A percentile compares a stretch with the other conserved stretches of the same genome.
Conservation (phyloP, 352 stramenopile species). For the Phytophthora lateralis region DNA sequence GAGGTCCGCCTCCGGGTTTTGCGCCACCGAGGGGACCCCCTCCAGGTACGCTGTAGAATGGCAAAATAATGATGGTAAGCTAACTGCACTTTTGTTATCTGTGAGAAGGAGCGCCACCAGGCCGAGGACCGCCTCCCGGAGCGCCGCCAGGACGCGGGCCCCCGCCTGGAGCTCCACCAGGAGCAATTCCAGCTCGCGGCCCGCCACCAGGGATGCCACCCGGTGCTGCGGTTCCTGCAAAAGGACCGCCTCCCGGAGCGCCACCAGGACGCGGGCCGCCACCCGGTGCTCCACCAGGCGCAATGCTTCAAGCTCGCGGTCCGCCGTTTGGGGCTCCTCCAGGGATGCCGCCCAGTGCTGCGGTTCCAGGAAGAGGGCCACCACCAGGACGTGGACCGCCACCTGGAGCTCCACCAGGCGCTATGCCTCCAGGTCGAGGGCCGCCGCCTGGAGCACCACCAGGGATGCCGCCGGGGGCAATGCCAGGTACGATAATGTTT, state of each 20-base stretch:
- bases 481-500: constrained; percentile 14
- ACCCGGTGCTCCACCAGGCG: constrained; percentile 9
- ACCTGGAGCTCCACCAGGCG: constrained; percentile 17
- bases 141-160: constrained; percentile 19
- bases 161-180: constrained; percentile 31
- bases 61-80: background rate
- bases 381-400: constrained; percentile 30
- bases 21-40: constrained; percentile 51
- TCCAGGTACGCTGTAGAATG: constrained; percentile 32
- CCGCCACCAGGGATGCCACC: constrained; percentile 26
- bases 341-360: constrained; percentile 4
- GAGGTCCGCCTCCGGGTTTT: constrained; percentile 56
- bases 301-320: constrained; percentile 25
- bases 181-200: constrained; percentile 26
- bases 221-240: background rate
- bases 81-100: background rate
- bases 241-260: constrained; percentile 25
- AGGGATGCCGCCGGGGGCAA: constrained; percentile 13
- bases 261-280: constrained; percentile 23
- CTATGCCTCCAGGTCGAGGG: constrained; percentile 18
- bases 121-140: constrained; percentile 37
- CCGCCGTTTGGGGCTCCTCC: constrained; percentile 33
- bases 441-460: constrained; percentile 14
- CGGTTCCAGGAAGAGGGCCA: constrained; percentile 10
- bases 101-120: constrained; percentile 28